These are phyloP conservation scores for Tolypocladium amazonense DNA, from an alignment of 2,329 filamentous ascomycete genomes.

Conservation along the genomic window DNA sequence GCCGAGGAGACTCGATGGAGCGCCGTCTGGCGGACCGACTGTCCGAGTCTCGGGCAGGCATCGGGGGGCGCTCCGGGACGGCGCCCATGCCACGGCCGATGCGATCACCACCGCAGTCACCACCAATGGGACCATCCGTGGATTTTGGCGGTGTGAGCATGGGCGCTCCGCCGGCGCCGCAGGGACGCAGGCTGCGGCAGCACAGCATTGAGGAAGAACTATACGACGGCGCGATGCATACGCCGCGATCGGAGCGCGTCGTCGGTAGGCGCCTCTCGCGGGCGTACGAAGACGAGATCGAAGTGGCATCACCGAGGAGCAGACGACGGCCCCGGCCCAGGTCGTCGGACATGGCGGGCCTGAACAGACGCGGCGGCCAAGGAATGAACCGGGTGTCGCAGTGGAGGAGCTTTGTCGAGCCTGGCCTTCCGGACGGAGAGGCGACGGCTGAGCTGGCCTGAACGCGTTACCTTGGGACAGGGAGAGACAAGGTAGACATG, in stretches of 20 bases:
- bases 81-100: constrained; percentile 1
- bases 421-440: constrained; percentile 27
- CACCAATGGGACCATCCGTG: constrained; percentile 23
- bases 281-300: constrained; percentile 20
- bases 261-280: constrained; percentile 15
- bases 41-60: constrained; percentile 28
- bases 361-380: constrained; percentile 28
- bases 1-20: constrained; percentile 33
- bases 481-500: background rate
- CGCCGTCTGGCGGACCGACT: constrained; percentile 40
- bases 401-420: constrained; percentile 37
- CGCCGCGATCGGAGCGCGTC: constrained; percentile 18
- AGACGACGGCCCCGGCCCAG: constrained; percentile 19
- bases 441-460: background rate
- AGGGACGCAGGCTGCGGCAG: constrained; percentile 15
- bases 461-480: background rate
- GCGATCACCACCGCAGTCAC: constrained; percentile 14
- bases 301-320: constrained; percentile 16
- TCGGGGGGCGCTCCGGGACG: constrained; percentile 2
- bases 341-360: constrained; percentile 35
- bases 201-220: constrained; percentile 28
- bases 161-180: constrained; percentile 2
- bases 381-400: constrained; percentile 37
- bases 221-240: constrained; percentile 20
- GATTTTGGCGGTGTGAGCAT: constrained; percentile 14